Evolutionary conservation across 495 filamentous ascomycete genomes (phyloP).

Genomic region (Astrocystis sublimbata): DNA sequence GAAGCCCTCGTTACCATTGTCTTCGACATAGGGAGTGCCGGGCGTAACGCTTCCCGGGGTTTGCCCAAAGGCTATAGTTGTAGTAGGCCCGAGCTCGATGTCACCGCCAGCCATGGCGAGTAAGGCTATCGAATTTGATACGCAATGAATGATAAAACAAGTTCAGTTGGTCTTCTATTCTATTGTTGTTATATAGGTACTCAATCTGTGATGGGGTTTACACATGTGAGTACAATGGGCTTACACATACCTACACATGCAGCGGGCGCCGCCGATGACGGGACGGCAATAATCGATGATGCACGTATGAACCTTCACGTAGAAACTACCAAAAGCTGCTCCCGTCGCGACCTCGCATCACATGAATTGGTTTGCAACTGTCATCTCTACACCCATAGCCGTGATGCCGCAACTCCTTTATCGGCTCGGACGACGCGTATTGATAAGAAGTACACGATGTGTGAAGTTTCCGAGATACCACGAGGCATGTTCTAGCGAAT

Average conservation of each 20-base stretch:
- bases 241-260: conserved; percentile 6
- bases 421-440: neutral
- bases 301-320: conserved; percentile 16
- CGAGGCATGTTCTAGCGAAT: no score
- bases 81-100: conserved; percentile 7
- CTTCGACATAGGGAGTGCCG: neutral
- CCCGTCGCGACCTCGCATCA: neutral
- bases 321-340: neutral
- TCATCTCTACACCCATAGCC: neutral
- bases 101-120: conserved; percentile 2
- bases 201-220: neutral
- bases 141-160: neutral
- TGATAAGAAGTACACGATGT: neutral
- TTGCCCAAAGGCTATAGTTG: neutral
- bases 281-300: neutral
- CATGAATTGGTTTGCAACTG: neutral
- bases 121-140: neutral
- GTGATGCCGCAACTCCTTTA: conserved; percentile 9
- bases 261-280: conserved; percentile 13
- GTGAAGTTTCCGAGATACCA: neutral
- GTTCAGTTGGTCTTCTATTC: no score
- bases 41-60: conserved; percentile 13
- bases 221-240: neutral
- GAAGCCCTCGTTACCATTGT: neutral
- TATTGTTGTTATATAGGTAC: no score